A percentile compares a stretch with the other conserved stretches of the same genome.
Evolutionary conservation across 768 basidiomycete species (phyloP).

Genomic region (Collybia nuda): DNA sequence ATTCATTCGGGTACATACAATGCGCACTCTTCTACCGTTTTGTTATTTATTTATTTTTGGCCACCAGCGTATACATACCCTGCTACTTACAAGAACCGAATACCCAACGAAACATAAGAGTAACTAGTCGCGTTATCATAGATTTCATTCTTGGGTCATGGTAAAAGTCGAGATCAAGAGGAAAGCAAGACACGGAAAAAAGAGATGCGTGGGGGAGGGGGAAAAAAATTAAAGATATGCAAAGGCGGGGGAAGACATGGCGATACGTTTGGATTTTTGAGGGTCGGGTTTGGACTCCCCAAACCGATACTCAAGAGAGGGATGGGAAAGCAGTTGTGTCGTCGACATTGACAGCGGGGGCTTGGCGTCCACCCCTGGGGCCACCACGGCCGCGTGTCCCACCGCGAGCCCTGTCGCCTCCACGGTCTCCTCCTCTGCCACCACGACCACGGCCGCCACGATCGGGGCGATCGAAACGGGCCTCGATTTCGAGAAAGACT

Average conservation of each 20-base stretch:
- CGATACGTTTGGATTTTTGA: constrained; percentile 10
- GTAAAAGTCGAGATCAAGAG: constrained; percentile 14
- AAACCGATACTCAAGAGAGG: constrained; percentile 46
- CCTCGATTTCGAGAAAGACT: constrained; percentile 89
- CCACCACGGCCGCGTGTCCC: constrained; percentile 36
- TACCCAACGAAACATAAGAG: not conserved
- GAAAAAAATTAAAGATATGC: constrained; percentile 14
- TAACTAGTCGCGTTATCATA: constrained; percentile 19
- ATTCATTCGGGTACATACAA: no score
- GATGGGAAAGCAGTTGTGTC: constrained; percentile 91
- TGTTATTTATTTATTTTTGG: no score
- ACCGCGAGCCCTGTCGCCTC: constrained; percentile 34
- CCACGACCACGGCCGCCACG: constrained; percentile 63
- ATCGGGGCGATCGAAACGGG: constrained; percentile 81
- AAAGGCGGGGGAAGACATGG: constrained; percentile 11
- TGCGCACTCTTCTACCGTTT: no score
- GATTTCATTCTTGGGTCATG: constrained; percentile 24
- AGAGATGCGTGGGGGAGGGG: constrained; percentile 14
- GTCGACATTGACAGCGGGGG: constrained; percentile 61
- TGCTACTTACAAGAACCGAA: no score
- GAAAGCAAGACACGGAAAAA: constrained; percentile 17
- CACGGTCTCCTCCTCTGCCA: constrained; percentile 43
- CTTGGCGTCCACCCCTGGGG: constrained; percentile 44
- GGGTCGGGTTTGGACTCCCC: constrained; percentile 13
- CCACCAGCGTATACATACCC: no score